Evolutionary conservation across 371 early-diverging fungal species (phyloP), one percentile per base, ranked within the genome.

Genomic region (Batrachochytrium dendrobatidis): DNA sequence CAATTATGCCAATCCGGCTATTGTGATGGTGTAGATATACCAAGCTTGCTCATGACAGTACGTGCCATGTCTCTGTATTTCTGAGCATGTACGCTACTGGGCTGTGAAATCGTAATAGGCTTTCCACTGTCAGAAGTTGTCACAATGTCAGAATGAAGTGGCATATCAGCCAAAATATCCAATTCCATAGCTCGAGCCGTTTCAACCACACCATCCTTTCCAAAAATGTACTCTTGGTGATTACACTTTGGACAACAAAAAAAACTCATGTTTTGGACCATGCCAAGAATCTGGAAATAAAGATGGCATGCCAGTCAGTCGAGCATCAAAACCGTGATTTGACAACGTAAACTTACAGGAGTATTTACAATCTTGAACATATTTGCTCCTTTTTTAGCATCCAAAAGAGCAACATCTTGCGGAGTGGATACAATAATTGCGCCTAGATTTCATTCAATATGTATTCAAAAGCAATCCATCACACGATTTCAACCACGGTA

Each of bases 381-480:
- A 48, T 83, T 80, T 34, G 83, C 78, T 3, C 91, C 94, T 66
- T 89, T 90, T 10, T 80, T 83, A 0, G 85, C 90, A 68, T 93
- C 94, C 52, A 83, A 74, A 22, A 91, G 67, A 1, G 92, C 90
- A 63, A 93, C 81, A 66, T 91, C 91, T 65, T 93, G 94, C 32
- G 94, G 94, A 0, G 94, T 93, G 3, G 91, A 89, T 2, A 93
- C 85, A 59, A 93, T 87, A 5, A 93, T 83, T 18, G 87, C 89
- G 20, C 89, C 88, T 83, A 53, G 18, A 49, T n/a, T n/a, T 26
- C 28, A n/a, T 39, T 12, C 39, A 39, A 12, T n/a, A n/a, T n/a
- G n/a, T 12, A 39, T 8, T 20, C 17, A n/a, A 15, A 12, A 39
- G 39, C 39, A 26, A 26, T 55, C 26, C n/a, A 6, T 8, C 10